Evolutionary conservation across 306 rosid genomes (phyloP), one percentile per base, ranked within the genome.

Genomic region (Cicer bijugum): DNA sequence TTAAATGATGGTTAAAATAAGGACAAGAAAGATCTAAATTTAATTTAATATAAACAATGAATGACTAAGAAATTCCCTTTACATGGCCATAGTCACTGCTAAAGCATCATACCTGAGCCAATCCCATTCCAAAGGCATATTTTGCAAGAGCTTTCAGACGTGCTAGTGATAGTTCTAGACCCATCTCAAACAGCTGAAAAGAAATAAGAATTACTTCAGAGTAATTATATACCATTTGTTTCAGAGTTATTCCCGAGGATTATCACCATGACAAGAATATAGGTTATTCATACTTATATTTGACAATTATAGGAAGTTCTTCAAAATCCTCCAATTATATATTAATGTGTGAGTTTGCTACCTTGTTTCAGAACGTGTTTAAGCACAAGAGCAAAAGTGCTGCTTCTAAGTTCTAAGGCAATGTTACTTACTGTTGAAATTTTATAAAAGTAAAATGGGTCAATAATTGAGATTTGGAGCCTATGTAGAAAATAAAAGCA

Each of bases 61-160:
- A 82, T 17, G 3, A 43, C 62, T 51, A 42, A 69, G 44, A 62
- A 51, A 38, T 35, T 51, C 17, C 38, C 75, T 67, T 28, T 60
- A 55, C 60, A 12, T 20, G 28, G 64, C 40, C 33, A 71, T 55
- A 62, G 9, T 56, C 59, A 70, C 17, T 72, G 64, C 53, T 66
- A 67, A 67, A 79, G 78, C 14, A 64, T 16, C 78, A 71, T 90
- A 94, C 99, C 99, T 94, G 99, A 72, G 97, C 82, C 81, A 94
- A 85, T 72, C 99, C 99, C 96, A 94, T 82, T 78, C 91, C 99
- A 33, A 94, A 94, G 66, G 99, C 97, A 87, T 79, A 94, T 84
- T 87, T 91, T 57, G 99, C 99, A 71, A 94, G 99, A 71, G 99
- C 99, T 85, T 94, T 94, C 66, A 94, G 84, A 74, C 99, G 99